Percentiles rank a stretch among this genome's conserved stretches.
Evolutionary conservation across 2,329 filamentous ascomycete species (phyloP).

Genomic region (Aspergillus nomiae): DNA sequence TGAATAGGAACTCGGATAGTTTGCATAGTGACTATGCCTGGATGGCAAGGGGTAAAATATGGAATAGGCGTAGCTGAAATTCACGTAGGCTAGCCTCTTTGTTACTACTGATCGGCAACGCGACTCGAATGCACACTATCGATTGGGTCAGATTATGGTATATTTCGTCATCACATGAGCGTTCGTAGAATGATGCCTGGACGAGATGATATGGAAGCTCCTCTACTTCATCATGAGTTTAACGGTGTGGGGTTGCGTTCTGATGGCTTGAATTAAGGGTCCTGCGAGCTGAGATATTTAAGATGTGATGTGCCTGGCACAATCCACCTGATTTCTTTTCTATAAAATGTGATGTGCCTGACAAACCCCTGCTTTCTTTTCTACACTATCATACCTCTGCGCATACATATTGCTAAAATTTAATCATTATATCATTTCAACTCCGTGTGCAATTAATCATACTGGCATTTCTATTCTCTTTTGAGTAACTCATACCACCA

Average conservation of each 20-base stretch:
- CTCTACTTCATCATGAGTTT: background rate
- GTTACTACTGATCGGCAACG: background rate
- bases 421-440: background rate
- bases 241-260: background rate
- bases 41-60: too few relatives aligned
- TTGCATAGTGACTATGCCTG: too few relatives aligned
- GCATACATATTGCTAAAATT: background rate
- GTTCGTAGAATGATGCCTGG: background rate
- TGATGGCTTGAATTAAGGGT: background rate
- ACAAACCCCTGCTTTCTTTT: too few relatives aligned
- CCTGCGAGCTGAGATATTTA: background rate
- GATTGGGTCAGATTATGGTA: background rate
- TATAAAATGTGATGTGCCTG: too few relatives aligned
- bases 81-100: background rate
- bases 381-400: too few relatives aligned
- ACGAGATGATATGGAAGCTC: background rate
- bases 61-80: too few relatives aligned
- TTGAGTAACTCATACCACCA: background rate
- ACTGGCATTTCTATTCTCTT: background rate
- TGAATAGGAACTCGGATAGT: too few relatives aligned
- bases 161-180: background rate
- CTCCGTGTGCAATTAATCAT: rapidly evolving
- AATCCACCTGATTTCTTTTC: background rate
- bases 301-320: background rate
- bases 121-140: background rate